Percentiles rank a stretch among this genome's conserved stretches.
Conservation (phyloP, 2,329 filamentous ascomycete genomes). For the Plenodomus tracheiphilus region DNA sequence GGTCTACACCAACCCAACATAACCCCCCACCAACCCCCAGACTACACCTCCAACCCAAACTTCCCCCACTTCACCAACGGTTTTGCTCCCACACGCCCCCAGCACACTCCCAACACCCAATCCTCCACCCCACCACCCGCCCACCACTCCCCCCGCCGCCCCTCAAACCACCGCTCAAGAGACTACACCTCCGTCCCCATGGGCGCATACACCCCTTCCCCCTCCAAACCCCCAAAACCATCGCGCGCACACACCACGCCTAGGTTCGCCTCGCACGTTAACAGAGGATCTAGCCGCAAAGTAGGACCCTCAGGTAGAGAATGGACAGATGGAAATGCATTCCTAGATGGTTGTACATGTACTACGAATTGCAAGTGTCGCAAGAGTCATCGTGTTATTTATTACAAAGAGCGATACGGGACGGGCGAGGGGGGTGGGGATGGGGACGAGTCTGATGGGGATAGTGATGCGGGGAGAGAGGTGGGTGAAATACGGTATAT, state of each 20-base stretch:
- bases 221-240: background rate
- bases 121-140: background rate
- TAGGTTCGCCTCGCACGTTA: conserved; percentile 14
- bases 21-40: conserved; percentile 8
- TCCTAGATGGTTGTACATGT: conserved; percentile 36
- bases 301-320: conserved; percentile 22
- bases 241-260: conserved; percentile 3
- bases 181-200: conserved; percentile 17
- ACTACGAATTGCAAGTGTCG: conserved; percentile 33
- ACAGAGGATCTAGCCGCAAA: background rate
- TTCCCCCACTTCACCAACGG: background rate
- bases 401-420: conserved; percentile 12
- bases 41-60: conserved; percentile 8
- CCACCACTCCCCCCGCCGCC: background rate
- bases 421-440: conserved; percentile 1
- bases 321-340: conserved; percentile 26
- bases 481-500: conserved; percentile 32
- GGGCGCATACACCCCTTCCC: conserved; percentile 13
- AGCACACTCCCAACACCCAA: background rate
- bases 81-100: too few species aligned
- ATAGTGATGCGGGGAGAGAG: conserved; percentile 1
- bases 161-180: background rate
- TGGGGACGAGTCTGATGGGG: conserved; percentile 1
- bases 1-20: background rate
- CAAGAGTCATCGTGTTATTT: conserved; percentile 32